Conservation (phyloP, 164 flowering plant species). For the Saururus chinensis region DNA sequence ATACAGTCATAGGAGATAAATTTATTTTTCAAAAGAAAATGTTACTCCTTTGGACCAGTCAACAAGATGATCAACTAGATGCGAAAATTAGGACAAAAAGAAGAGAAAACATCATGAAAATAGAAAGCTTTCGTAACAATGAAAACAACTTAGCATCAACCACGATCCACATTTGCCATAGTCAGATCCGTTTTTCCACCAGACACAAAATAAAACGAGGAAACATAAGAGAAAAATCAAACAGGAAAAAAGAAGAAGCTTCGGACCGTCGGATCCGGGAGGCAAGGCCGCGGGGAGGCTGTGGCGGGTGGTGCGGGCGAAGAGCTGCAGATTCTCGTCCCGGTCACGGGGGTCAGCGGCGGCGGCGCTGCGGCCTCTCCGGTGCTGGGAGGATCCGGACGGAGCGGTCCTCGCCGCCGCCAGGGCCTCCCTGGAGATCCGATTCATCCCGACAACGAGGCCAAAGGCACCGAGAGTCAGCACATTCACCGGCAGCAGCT, state of each 20-base stretch:
- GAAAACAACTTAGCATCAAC: not conserved
- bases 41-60: not conserved
- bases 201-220: not conserved
- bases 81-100: not conserved
- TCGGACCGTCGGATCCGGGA: conserved; percentile 56
- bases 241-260: not conserved
- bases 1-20: too few species aligned
- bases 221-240: not conserved
- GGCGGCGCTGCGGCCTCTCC: not conserved
- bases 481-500: not conserved
- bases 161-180: not conserved
- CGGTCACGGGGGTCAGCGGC: conserved; percentile 20
- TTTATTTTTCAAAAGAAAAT: too few species aligned
- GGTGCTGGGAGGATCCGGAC: not conserved
- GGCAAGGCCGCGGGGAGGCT: conserved; percentile 39
- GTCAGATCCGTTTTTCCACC: not conserved
- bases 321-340: conserved; percentile 69
- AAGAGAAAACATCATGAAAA: too few species aligned
- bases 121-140: not conserved
- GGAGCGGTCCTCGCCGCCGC: conserved; percentile 30
- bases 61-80: not conserved
- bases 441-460: conserved; percentile 18
- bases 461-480: not conserved
- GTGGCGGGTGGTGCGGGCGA: conserved; percentile 54
- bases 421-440: conserved; percentile 38